phyloP scores from a whole-genome alignment of 345 rosid genomes.

The Garcia nutans region DNA sequence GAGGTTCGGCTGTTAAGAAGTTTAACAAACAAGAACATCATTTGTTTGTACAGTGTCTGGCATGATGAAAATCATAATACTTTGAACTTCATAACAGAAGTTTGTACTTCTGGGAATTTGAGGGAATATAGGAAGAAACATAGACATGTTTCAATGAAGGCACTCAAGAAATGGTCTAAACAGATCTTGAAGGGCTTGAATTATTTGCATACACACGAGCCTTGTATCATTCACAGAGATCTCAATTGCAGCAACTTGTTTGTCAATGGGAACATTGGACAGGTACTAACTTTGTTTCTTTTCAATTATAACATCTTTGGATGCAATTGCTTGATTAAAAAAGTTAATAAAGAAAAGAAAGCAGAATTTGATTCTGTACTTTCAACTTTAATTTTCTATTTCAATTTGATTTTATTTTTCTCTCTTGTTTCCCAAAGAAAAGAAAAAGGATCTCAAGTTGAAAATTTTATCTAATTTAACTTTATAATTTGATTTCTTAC shows the following conservation, averaged over 20 bases:
- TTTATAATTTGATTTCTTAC: too few species aligned
- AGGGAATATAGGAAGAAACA: slow-evolving; percentile 84
- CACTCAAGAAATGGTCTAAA: slow-evolving; percentile 85
- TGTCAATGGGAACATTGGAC: slow-evolving; percentile 82
- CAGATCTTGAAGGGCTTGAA: slow-evolving; percentile 77
- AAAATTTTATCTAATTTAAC: too few species aligned
- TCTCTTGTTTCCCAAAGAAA: neutral
- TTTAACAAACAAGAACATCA: slow-evolving; percentile 56
- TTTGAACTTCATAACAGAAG: slow-evolving; percentile 86
- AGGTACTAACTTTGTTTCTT: slow-evolving; percentile 35
- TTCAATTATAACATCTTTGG: neutral
- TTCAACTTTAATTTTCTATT: neutral
- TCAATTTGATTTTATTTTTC: neutral
- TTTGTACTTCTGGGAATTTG: slow-evolving; percentile 82
- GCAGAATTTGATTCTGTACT: slow-evolving; percentile 6
- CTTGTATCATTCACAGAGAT: slow-evolving; percentile 85
- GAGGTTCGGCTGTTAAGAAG: slow-evolving; percentile 60
- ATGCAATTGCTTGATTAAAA: too few species aligned
- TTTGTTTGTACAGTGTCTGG: slow-evolving; percentile 63
- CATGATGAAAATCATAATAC: slow-evolving; percentile 44
- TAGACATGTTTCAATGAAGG: slow-evolving; percentile 71
- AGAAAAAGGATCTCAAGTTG: too few species aligned
- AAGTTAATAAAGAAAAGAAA: neutral
- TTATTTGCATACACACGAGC: slow-evolving; percentile 75
- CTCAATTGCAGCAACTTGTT: slow-evolving; percentile 89